phyloP scores from a whole-genome alignment of 2,329 filamentous ascomycete species.

The Coleophoma crateriformis region DNA sequence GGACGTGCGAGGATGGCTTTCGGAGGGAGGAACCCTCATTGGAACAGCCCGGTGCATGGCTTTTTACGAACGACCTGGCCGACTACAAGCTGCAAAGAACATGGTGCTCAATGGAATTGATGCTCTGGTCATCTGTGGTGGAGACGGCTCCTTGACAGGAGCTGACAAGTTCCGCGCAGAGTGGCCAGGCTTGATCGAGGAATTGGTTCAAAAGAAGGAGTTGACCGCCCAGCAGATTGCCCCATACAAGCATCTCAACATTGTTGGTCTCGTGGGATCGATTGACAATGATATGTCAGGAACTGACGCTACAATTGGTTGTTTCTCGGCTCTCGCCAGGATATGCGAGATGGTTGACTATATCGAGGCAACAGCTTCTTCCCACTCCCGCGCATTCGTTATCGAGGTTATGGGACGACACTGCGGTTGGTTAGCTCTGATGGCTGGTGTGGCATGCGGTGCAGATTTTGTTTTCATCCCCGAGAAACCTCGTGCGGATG shows the following conservation, averaged over 20 bases:
- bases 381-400: slow-evolving; percentile 93
- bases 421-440: slow-evolving; percentile 95
- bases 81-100: slow-evolving; percentile 85
- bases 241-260: slow-evolving; percentile 84
- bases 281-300: slow-evolving; percentile 98
- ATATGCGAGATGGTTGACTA: slow-evolving; percentile 97
- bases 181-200: slow-evolving; percentile 82
- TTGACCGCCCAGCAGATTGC: slow-evolving; percentile 65
- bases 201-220: slow-evolving; percentile 72
- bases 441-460: slow-evolving; percentile 91
- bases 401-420: slow-evolving; percentile 98
- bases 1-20: slow-evolving; percentile 90
- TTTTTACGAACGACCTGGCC: slow-evolving; percentile 84
- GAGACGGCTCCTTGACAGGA: slow-evolving; percentile 92
- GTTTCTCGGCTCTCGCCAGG: slow-evolving; percentile 85
- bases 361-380: slow-evolving; percentile 91
- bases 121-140: slow-evolving; percentile 92
- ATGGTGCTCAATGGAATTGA: slow-evolving; percentile 91
- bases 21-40: slow-evolving; percentile 91
- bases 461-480: slow-evolving; percentile 97
- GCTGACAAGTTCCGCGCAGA: slow-evolving; percentile 90
- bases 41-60: slow-evolving; percentile 89
- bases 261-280: slow-evolving; percentile 91
- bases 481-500: slow-evolving; percentile 79
- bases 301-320: slow-evolving; percentile 95